Evolutionary conservation across 2,329 filamentous ascomycete species (phyloP).

Genomic region (Elsinoe arachidis): DNA sequence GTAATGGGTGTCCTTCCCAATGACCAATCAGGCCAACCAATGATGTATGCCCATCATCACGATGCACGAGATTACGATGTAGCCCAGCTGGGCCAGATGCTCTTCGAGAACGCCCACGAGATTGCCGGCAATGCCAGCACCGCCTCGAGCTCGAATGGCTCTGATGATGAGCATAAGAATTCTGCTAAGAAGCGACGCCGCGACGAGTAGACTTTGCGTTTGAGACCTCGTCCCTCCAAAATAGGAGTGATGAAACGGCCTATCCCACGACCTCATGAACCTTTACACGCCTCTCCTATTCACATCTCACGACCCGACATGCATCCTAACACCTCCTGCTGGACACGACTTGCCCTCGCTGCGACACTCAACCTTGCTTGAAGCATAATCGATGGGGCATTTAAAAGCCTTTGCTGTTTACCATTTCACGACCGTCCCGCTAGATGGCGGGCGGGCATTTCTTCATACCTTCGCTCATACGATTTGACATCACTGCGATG

Average conservation of each 20-base stretch:
- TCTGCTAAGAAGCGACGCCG: conserved; percentile 37
- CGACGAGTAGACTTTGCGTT: conserved; percentile 28
- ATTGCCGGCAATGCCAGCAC: conserved; percentile 55
- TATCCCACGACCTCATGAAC: conserved; percentile 1
- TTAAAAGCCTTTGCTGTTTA: conserved; percentile 6
- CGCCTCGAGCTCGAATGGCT: conserved; percentile 34
- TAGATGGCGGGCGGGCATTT: not conserved
- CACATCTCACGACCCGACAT: conserved; percentile 6
- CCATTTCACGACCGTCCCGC: conserved; percentile 3
- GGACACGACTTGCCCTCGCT: conserved; percentile 6
- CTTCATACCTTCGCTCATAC: conserved; percentile 10
- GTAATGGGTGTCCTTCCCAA: conserved; percentile 69
- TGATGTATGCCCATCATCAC: conserved; percentile 25
- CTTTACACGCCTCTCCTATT: not conserved
- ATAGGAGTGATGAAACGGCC: not conserved
- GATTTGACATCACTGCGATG: conserved; percentile 13
- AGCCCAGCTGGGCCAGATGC: conserved; percentile 60
- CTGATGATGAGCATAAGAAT: conserved; percentile 26
- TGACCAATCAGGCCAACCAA: conserved; percentile 25
- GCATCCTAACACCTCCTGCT: conserved; percentile 4
- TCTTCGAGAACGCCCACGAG: conserved; percentile 67
- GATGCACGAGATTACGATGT: conserved; percentile 44
- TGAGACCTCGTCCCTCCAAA: not conserved
- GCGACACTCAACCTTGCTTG: conserved; percentile 8
- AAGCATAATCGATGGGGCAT: conserved; percentile 3